These are phyloP conservation scores for Fusarium verrucosum DNA, from an alignment of 2,329 filamentous ascomycete genomes.

Conservation along the genomic window DNA sequence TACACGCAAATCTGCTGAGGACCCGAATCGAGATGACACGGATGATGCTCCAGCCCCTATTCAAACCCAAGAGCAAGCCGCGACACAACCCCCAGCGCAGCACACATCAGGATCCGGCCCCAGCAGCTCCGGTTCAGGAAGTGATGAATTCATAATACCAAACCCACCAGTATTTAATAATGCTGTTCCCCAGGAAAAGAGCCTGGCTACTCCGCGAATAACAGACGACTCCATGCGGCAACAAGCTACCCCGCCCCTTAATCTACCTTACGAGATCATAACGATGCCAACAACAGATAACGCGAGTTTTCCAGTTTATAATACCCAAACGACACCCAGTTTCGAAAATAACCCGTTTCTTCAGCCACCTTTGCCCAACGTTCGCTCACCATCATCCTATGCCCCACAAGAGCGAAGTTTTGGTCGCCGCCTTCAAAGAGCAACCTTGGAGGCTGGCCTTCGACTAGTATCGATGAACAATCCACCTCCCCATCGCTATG, in stretches of 20 bases:
- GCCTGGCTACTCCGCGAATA: constrained; percentile 19
- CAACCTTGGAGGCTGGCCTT: constrained; percentile 69
- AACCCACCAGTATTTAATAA: background rate
- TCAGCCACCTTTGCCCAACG: constrained; percentile 46
- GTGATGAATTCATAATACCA: background rate
- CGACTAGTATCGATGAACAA: constrained; percentile 62
- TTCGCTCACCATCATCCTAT: constrained; percentile 63
- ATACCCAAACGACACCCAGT: constrained; percentile 32
- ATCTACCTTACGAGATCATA: constrained; percentile 58
- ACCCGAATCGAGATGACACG: constrained; percentile 13
- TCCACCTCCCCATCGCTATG: constrained; percentile 59
- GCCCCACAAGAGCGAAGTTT: constrained; percentile 73
- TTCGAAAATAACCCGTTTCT: constrained; percentile 20
- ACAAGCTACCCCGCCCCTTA: constrained; percentile 29
- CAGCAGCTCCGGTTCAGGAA: constrained; percentile 12
- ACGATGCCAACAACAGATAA: constrained; percentile 62
- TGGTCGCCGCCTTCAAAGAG: constrained; percentile 74
- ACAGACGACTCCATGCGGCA: constrained; percentile 18
- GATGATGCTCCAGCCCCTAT: background rate
- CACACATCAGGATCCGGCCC: constrained; percentile 7
- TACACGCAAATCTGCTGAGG: constrained; percentile 57
- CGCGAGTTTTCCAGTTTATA: constrained; percentile 60
- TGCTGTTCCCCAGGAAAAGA: background rate
- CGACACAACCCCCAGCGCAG: background rate
- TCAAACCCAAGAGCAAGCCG: background rate